These are phyloP conservation scores for Diaporthe australafricana DNA, from an alignment of 2,329 filamentous ascomycete species.

Conservation along the genomic window DNA sequence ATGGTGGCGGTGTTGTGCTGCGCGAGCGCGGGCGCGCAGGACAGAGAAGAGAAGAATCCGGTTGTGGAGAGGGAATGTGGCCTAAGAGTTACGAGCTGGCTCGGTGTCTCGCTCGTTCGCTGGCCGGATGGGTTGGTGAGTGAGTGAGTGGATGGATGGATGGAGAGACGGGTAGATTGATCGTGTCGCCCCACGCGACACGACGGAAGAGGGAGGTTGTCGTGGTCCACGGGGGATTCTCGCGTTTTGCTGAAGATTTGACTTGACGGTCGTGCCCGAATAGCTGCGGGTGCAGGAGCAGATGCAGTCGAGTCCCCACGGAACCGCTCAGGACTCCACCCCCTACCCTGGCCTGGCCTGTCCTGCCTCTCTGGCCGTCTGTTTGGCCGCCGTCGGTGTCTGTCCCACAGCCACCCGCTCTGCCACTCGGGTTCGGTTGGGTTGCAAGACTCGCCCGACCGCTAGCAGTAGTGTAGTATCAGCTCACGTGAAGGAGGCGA, in stretches of 20 bases:
- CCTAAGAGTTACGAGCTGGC: background rate
- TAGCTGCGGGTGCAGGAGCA: slow-evolving; percentile 6
- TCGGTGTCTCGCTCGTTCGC: background rate
- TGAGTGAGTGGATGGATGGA: background rate
- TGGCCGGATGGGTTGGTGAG: background rate
- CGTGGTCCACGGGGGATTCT: slow-evolving; percentile 32
- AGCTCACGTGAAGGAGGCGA: slow-evolving; percentile 28
- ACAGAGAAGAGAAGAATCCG: background rate
- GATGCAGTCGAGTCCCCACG: slow-evolving; percentile 31
- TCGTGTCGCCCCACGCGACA: slow-evolving; percentile 38
- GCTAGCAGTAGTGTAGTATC: slow-evolving; percentile 20
- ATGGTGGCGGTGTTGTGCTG: slow-evolving; percentile 58
- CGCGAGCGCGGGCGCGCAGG: slow-evolving; percentile 38
- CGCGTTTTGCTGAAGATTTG: slow-evolving; percentile 28
- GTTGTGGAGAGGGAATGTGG: slow-evolving; percentile 1
- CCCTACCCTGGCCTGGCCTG: slow-evolving; percentile 27
- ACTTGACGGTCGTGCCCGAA: slow-evolving; percentile 25
- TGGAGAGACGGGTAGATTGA: slow-evolving; percentile 14
- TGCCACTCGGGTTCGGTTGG: slow-evolving; percentile 29
- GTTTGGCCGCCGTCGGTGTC: slow-evolving; percentile 11
- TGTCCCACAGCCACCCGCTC: slow-evolving; percentile 30
- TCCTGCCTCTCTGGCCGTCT: slow-evolving; percentile 28
- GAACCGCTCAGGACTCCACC: slow-evolving; percentile 29
- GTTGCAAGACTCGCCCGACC: slow-evolving; percentile 32
- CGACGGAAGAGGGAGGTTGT: slow-evolving; percentile 25